Conservation (phyloP, 2,329 filamentous ascomycete species). For the Akanthomyces muscarius region DNA sequence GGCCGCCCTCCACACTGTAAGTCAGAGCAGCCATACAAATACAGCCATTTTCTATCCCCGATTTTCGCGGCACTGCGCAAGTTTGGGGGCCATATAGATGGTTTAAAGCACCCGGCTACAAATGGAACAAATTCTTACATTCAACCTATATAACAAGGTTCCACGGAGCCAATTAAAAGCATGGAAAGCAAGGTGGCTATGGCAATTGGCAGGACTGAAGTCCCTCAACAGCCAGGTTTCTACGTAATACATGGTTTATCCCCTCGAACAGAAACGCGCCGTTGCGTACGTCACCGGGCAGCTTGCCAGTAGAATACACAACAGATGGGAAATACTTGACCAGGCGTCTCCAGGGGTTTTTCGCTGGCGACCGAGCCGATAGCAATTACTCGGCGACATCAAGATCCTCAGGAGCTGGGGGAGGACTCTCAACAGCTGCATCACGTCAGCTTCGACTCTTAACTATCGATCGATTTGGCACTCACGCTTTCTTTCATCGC, state of each 20-base stretch:
- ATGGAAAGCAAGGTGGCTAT: slow-evolving; percentile 7
- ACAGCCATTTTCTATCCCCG: background rate
- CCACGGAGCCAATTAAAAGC: slow-evolving; percentile 11
- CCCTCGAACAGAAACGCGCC: background rate
- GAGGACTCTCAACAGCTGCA: slow-evolving; percentile 67
- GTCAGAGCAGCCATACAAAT: background rate
- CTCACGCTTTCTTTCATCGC: slow-evolving; percentile 85
- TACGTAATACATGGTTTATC: slow-evolving; percentile 17
- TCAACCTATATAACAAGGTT: slow-evolving; percentile 13
- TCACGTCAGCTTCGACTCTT: slow-evolving; percentile 27
- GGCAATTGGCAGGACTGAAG: background rate
- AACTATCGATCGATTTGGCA: slow-evolving; percentile 15
- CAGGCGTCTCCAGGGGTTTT: background rate
- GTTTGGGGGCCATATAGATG: background rate
- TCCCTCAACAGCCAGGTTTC: slow-evolving; percentile 2
- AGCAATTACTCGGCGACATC: slow-evolving; percentile 76
- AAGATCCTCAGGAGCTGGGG: slow-evolving; percentile 85
- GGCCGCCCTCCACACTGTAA: slow-evolving; percentile 1
- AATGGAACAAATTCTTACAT: slow-evolving; percentile 11
- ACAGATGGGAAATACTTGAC: slow-evolving; percentile 12
- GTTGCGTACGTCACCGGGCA: background rate
- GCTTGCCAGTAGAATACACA: background rate
- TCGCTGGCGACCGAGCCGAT: slow-evolving; percentile 16
- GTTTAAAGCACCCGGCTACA: background rate
- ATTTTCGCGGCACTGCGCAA: background rate